phyloP scores from a whole-genome alignment of 371 early-diverging fungal species.

The Mortierella sp. region DNA sequence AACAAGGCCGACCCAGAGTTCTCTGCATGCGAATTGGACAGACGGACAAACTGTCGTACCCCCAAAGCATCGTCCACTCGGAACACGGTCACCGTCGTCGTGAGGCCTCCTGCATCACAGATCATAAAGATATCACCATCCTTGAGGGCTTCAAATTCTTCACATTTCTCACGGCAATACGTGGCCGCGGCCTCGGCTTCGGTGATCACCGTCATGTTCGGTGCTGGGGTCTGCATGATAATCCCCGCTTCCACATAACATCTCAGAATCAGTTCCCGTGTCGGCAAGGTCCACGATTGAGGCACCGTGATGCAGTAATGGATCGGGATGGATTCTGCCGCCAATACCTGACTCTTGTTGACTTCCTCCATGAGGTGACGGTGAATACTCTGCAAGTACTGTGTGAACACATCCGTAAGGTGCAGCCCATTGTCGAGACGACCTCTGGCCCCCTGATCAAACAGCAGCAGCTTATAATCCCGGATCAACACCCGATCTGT shows the following conservation, averaged over 20 bases:
- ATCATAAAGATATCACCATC: constrained; percentile 56
- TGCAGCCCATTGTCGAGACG: constrained; percentile 36
- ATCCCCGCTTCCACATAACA: constrained; percentile 46
- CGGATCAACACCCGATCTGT: constrained; percentile 22
- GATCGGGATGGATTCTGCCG: constrained; percentile 41
- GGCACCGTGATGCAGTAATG: constrained; percentile 49
- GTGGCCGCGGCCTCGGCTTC: constrained; percentile 50
- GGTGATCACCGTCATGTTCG: constrained; percentile 44
- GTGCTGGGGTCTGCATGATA: constrained; percentile 37
- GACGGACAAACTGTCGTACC: constrained; percentile 40
- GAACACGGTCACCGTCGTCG: constrained; percentile 41
- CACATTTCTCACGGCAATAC: constrained; percentile 46
- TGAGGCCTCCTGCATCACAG: constrained; percentile 44
- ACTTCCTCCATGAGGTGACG: constrained; percentile 44
- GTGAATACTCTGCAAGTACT: constrained; percentile 36
- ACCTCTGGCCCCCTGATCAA: constrained; percentile 44
- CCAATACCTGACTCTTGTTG: constrained; percentile 41
- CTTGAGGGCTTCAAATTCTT: constrained; percentile 41
- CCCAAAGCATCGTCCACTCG: constrained; percentile 39
- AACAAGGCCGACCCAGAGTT: constrained; percentile 40
- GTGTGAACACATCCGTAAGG: constrained; percentile 36
- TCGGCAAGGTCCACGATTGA: constrained; percentile 42
- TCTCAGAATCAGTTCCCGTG: constrained; percentile 36
- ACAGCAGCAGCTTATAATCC: constrained; percentile 39
- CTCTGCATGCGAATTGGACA: constrained; percentile 40